Base-by-base conservation (phyloP, 305 asterid species). In the Ilex paraguariensis region DNA sequence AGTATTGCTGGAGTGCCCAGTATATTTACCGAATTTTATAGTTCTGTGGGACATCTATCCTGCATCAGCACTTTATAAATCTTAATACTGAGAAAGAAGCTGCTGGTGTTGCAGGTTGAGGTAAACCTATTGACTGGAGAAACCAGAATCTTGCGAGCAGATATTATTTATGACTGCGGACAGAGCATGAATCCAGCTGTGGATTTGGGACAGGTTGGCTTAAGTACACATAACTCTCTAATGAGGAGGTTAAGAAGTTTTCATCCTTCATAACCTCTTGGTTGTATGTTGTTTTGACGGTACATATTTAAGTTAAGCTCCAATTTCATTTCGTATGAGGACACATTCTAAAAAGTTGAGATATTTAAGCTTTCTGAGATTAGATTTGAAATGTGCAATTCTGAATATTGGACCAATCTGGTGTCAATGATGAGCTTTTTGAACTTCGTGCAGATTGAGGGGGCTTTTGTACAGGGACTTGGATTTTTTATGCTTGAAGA, bases 401-500 rank as follows among this genome's bases (percentile, higher is more conserved):
- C 42, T 3, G 42, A 36, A 36, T 36, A 36, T 2, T 2, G 42
- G 42, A 4, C 7, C 42, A 4, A 36, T 5, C 42, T 36, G 42
- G 9, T 36, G 7, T 36, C 42, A 2, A 4, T 8, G 6, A 4
- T 36, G 42, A 36, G 1, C 9, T 4, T 36, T 36, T 36, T 36
- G 6, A 36, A 36, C 42, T 36, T 66, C 36, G 40, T 36, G 57
- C 86, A 91, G 96, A 88, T 88, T 66, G 96, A 88, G 75, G 95
- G 95, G 51, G 81, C 91, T n/a, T 91, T 86, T 59, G 81, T 88
- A 6, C 95, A 88, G 75, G 98, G 98, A 12, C 61, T 91, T 15
- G 95, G 98, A 28, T 84, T 86, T 69, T 88, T 81, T 76, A 86
- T 88, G 95, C 80, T 72, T 0, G 96, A 91, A 77, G 96, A 91